Evolutionary conservation across 2,329 filamentous ascomycete genomes (phyloP).

Genomic region (Hymenoscyphus linearis): DNA sequence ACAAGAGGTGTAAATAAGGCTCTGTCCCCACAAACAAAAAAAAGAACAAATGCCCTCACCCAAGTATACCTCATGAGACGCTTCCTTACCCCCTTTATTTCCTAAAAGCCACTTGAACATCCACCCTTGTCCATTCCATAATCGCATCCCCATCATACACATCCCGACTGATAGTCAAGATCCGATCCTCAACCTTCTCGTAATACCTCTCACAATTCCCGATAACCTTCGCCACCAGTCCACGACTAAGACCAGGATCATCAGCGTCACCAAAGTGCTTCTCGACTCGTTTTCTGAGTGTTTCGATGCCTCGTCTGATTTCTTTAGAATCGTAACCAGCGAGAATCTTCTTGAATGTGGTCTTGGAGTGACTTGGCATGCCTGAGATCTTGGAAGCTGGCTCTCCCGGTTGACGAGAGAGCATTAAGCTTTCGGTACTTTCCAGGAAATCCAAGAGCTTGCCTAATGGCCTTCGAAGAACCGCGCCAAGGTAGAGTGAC

Average conservation of each 20-base stretch:
- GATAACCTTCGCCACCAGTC: slow-evolving; percentile 52
- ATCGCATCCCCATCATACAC: slow-evolving; percentile 60
- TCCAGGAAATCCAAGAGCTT: slow-evolving; percentile 90
- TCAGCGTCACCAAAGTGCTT: slow-evolving; percentile 95
- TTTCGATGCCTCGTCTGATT: slow-evolving; percentile 82
- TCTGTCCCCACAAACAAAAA: neutral
- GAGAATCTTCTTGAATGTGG: slow-evolving; percentile 80
- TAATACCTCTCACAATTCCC: slow-evolving; percentile 60
- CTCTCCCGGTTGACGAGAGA: slow-evolving; percentile 54
- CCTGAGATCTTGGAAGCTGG: slow-evolving; percentile 61
- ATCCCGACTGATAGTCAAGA: slow-evolving; percentile 54
- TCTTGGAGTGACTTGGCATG: slow-evolving; percentile 77
- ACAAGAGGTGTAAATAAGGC: neutral
- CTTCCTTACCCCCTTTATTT: slow-evolving; percentile 15
- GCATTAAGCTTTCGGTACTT: slow-evolving; percentile 68
- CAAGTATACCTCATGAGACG: neutral
- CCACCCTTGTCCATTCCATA: slow-evolving; percentile 61
- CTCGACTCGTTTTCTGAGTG: slow-evolving; percentile 84
- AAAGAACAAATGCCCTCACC: neutral
- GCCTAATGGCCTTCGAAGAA: slow-evolving; percentile 83
- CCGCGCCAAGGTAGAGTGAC: slow-evolving; percentile 77
- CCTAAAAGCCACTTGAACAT: slow-evolving; percentile 55
- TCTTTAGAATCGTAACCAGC: slow-evolving; percentile 77
- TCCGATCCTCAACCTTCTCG: slow-evolving; percentile 54
- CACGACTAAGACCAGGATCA: slow-evolving; percentile 50